These are phyloP conservation scores for Verticillium alfalfae DNA, from an alignment of 2,329 filamentous ascomycete species.

Conservation along the genomic window DNA sequence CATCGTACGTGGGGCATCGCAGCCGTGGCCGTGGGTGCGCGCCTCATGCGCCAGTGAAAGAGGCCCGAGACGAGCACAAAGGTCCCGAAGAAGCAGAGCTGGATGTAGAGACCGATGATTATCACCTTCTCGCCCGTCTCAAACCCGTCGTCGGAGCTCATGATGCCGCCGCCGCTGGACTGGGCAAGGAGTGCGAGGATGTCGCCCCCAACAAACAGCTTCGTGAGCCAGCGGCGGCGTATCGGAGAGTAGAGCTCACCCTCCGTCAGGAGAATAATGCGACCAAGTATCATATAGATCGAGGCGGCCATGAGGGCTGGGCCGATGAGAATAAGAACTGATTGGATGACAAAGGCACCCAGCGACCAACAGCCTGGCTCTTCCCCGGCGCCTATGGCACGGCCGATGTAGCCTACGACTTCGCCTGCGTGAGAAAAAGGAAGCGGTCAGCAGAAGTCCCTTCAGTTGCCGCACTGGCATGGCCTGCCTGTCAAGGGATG, in stretches of 20 bases:
- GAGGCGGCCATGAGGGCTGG: conserved; percentile 43
- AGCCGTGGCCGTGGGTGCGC: conserved; percentile 11
- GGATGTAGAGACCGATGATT: conserved; percentile 49
- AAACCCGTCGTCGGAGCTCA: conserved; percentile 9
- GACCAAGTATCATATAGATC: conserved; percentile 44
- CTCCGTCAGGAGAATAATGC: conserved; percentile 32
- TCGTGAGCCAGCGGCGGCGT: conserved; percentile 38
- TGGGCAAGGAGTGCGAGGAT: conserved; percentile 47
- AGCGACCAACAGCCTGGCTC: conserved; percentile 23
- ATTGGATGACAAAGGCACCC: conserved; percentile 32
- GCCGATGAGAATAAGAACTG: conserved; percentile 37
- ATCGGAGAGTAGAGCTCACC: conserved; percentile 27
- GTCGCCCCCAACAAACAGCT: conserved; percentile 50
- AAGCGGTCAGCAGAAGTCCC: too few species aligned
- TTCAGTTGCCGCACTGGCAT: too few species aligned
- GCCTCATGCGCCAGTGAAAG: conserved; percentile 35
- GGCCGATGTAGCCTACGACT: conserved; percentile 29
- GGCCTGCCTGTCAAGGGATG: too few species aligned
- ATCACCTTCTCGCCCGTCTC: conserved; percentile 43
- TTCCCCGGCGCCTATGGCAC: conserved; percentile 21
- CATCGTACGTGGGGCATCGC: conserved; percentile 15
- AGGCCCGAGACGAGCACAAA: conserved; percentile 43
- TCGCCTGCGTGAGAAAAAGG: conserved; percentile 26
- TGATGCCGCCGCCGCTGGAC: conserved; percentile 33
- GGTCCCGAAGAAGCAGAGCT: conserved; percentile 51